phyloP scores from a whole-genome alignment of 2,329 filamentous ascomycete species.

The Tolypocladium sp. region DNA sequence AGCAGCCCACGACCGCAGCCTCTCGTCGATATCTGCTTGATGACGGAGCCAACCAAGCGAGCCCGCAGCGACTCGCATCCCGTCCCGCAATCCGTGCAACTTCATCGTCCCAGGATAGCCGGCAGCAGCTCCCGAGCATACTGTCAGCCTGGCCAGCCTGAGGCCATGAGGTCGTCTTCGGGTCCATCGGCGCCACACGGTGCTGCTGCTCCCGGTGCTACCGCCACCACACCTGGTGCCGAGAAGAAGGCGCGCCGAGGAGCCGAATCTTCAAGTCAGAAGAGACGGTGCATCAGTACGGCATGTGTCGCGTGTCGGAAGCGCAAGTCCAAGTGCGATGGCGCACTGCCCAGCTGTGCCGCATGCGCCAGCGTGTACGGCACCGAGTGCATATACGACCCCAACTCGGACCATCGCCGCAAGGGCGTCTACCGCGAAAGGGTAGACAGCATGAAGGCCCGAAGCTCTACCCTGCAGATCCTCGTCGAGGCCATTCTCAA shows the following conservation, averaged over 20 bases:
- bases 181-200: background rate
- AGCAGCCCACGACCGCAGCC: background rate
- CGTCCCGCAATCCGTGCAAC: background rate
- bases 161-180: background rate
- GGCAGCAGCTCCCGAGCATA: background rate
- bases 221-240: constrained; percentile 9
- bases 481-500: constrained; percentile 89
- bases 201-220: background rate
- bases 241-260: constrained; percentile 44
- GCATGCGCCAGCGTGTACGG: constrained; percentile 93
- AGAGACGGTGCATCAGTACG: constrained; percentile 74
- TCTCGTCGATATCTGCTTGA: background rate
- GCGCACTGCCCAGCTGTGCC: constrained; percentile 81
- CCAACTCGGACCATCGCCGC: constrained; percentile 87
- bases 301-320: constrained; percentile 73
- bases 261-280: constrained; percentile 41
- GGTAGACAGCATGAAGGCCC: constrained; percentile 77
- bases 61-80: background rate
- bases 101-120: background rate
- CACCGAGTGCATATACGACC: constrained; percentile 88
- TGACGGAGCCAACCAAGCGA: background rate
- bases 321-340: constrained; percentile 84
- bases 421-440: constrained; percentile 97
- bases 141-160: background rate
- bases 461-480: constrained; percentile 82